Evolutionary conservation across 2,329 filamentous ascomycete genomes (phyloP), one percentile per base, ranked within the genome.

Genomic region (Neonectria punicea): DNA sequence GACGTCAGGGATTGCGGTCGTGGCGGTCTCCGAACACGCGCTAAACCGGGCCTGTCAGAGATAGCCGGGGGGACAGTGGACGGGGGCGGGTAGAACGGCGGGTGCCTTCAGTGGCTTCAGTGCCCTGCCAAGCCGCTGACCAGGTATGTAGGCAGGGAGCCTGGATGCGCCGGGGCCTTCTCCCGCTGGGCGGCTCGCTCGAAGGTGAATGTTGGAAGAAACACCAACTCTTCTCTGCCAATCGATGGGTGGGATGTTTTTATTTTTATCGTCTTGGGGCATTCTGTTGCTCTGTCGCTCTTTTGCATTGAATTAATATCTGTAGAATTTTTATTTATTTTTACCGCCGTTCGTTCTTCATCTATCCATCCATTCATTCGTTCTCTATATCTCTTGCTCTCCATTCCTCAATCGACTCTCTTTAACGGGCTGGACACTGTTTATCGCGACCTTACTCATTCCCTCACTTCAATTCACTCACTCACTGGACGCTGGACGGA

Each of bases 31-130:
- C 44, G 41, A 25, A 39, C 41, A 16, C 44, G 59, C 53, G 59
- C 53, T 25, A 57, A 53, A 57, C 28, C 7, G 34, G 39, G 46
- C 36, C 57, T 60, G 57, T 56, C 59, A 44, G 32, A 34, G 22
- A 34, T 10, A 5, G 14, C 16, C 6, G 14, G 50, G 34, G 58
- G 16, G 36, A n/a, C 36, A 39, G 36, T 39, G 34, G 34, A 16
- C 34, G 34, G 14, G 53, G 34, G 53, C 60, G 60, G 60, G 47
- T 62, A 63, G 41, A 32, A 54, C 54, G 61, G 61, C 30, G 25
- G 39, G n/a, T 30, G 36, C 20, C 36, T 6, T 25, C 25, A 25
- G 25, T 25, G 25, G 25, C 25, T 25, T 34, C 20, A 43, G 20
- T 18, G 51, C 20, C 8, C 9, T 34, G 32, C 32, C 32, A 34